Base-by-base conservation (phyloP, 2,329 filamentous ascomycete genomes). In the Dothideomycetes sp. region DNA sequence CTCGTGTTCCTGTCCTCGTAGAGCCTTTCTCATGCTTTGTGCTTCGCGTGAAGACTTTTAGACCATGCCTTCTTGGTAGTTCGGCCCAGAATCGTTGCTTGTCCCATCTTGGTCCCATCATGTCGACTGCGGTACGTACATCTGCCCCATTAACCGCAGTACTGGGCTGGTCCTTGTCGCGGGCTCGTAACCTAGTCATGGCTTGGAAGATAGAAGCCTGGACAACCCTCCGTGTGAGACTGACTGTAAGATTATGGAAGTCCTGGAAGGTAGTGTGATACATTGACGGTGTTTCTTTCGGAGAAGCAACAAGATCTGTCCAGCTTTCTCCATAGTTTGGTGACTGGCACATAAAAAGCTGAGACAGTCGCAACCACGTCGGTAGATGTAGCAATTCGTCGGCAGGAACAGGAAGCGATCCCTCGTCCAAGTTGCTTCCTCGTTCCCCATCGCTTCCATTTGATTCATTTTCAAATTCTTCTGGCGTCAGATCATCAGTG, bases 251-350 rank as follows among this genome's bases (percentile, higher is more conserved):
- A 7, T 74, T 73, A 52, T 87, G 71, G 31, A 94, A 80, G 50
- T 91, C 84, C 4, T 75, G 70, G n/a, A 93, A 70, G 0, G 83
- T 78, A 2, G 84, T 87, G 5, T 78, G 74, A 49, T 82, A 78
- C 16, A 94, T 74, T 0, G 81, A 76, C 0, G 87, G 87, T 3
- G 66, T 66, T 42, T 74, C 69, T 3, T 72, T 34, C 17, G 48
- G 44, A 9, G 48, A 34, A 2, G 39, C 69, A 15, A 71, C 69
- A 6, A 83, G 51, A 27, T 65, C 68, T 23, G 64, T 66, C 84
- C 84, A 93, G 54, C 84, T 87, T 41, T 75, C 70, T 40, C 77
- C 74, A 10, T 68, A 62, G 29, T 73, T 64, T 2, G 65, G 57
- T 45, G 64, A 66, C 52, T 55, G 44, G 54, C 88, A 89, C 84